Base-by-base conservation (phyloP, 2,329 filamentous ascomycete species). In the Aspergillus carbonarius region DNA sequence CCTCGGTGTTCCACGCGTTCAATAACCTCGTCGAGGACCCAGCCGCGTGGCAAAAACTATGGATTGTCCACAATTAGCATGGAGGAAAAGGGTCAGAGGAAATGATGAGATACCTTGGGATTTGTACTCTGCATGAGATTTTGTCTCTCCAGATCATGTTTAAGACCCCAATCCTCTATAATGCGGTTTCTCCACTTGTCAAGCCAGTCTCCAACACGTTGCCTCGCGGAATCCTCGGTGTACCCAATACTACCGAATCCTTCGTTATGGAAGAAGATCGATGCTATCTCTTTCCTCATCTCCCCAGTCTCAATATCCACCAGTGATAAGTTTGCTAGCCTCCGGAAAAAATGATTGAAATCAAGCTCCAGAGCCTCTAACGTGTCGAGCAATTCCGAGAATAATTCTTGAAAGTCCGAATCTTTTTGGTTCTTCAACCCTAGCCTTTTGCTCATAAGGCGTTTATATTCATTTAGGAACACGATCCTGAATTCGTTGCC, bases 1-100 rank as follows among this genome's bases (percentile, higher is more conserved):
- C 87, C 86, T 53, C 88, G 86, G 72, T 91, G 91, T 75, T 98
- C 92, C 0, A 98, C 93, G 9, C 91, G 85, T 47, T 89, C 85
- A 65, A 99, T 98, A 13, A 99, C 74, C 75, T 99, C 95, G 72
- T 98, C 93, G 18, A 99, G 81, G 53, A 99, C 85, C 93, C 93
- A 99, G 17, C 90, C 88, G 48, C 92, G 85, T 0, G 95, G 92
- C 0, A 97, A 81, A 69, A 99, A 99, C 78, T 84, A 59, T 34
- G 20, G 10, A 23, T 27, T 12, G 23, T 15, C 10, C 27, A 42
- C 18, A 17, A 34, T 60, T 35, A 58, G 42, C 48, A 23, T 27
- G n/a, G 34, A 15, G 42, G 5, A 27, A 25, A 40, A 44, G 4
- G 6, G 35, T 40, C 39, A 40, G 2, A 10, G 3, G 12, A 46